Percentiles rank a stretch among this genome's conserved stretches.
These are phyloP conservation scores for Salpingoeca rosetta DNA, from an alignment of 78 protist species.

Conservation along the genomic window DNA sequence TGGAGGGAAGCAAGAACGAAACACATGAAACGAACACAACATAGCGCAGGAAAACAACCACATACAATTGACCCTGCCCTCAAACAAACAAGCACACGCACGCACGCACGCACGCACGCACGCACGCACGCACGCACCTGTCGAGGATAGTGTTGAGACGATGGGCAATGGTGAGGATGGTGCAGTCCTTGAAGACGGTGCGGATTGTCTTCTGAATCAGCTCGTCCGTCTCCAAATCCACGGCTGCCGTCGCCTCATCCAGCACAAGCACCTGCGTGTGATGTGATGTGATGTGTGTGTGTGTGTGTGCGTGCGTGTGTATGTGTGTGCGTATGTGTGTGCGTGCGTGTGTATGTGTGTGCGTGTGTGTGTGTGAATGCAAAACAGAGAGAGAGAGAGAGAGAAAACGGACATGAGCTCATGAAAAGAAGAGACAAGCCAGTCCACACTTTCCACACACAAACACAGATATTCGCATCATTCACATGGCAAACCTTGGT, in stretches of 20 bases:
- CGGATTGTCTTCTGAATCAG: constrained; percentile 67
- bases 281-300: too few relatives aligned
- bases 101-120: too few relatives aligned
- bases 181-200: constrained; percentile 48
- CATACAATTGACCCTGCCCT: too few relatives aligned
- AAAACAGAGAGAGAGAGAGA: background rate
- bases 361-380: too few relatives aligned
- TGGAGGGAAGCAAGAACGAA: too few relatives aligned
- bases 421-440: background rate
- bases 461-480: constrained; percentile 36
- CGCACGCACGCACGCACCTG: constrained; percentile 18
- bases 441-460: constrained; percentile 17
- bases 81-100: too few relatives aligned
- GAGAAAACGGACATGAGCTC: background rate
- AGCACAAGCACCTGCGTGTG: constrained; percentile 32
- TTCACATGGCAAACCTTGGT: too few relatives aligned
- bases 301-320: background rate
- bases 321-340: background rate
- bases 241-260: constrained; percentile 89
- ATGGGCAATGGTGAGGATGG: constrained; percentile 81
- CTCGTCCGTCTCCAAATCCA: constrained; percentile 74
- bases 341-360: background rate
- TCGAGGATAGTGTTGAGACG: constrained; percentile 84
- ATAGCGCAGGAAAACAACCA: too few relatives aligned
- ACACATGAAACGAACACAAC: too few relatives aligned